Base-by-base conservation (phyloP, 2,329 filamentous ascomycete genomes). In the Dothideomycetes sp. region DNA sequence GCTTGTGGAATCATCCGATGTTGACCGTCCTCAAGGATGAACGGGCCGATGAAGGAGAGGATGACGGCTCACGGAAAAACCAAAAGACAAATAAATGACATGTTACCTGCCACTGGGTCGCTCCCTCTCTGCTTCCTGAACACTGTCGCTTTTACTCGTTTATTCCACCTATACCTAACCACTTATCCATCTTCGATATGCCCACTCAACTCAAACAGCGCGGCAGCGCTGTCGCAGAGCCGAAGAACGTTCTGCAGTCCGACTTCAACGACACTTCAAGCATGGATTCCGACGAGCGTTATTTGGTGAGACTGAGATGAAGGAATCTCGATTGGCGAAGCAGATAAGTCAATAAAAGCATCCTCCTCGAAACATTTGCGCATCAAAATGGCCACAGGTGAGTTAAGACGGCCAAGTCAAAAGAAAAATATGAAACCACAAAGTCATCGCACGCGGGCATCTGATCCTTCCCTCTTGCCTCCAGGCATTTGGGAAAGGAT, bases 401-500 rank as follows among this genome's bases (percentile, higher is more conserved):
- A 58, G 55, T 58, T 47, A 38, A 44, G n/a, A n/a, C 46, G 43
- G 37, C 38, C 33, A 39, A 45, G 25, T n/a, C n/a, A 11, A 22
- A 11, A 33, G 23, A 34, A 10, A 33, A 33, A 29, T 31, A 28
- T 28, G 27, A 31, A 42, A 29, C 29, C 16, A 36, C 20, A 47
- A 27, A 53, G 54, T 59, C 56, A 59, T 57, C 50, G 57, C 56
- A 58, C 56, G 56, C 57, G 56, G 57, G 57, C 58, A 56, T 53
- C 53, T 48, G 35, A 23, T 31, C 30, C 28, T 31, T 34, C 11
- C 33, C 27, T 13, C 17, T 28, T 42, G 39, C 25, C 6, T 33
- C 29, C 15, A 31, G 33, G 47, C 41, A 29, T 23, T 29, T 37
- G 44, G 45, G 46, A 48, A 46, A 45, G 44, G 41, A 40, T 46